Conservation (phyloP, 2,329 filamentous ascomycete species). For the Penicillium brevicompactum region DNA sequence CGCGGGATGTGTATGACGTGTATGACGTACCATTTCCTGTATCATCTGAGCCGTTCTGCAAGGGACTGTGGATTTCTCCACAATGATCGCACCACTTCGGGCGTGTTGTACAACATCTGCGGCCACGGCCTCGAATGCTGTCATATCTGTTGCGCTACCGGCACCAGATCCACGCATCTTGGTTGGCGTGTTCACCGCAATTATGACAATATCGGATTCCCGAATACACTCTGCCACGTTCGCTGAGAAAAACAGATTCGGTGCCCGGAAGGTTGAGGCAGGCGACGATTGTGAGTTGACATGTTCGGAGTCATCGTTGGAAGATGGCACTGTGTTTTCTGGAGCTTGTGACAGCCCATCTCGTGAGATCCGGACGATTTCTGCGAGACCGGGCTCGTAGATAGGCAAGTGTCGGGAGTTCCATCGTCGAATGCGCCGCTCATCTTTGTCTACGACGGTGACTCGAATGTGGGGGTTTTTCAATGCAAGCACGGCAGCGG, state of each 20-base stretch:
- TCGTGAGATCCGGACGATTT: conserved; percentile 16
- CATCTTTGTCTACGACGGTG: conserved; percentile 28
- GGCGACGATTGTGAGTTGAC: background rate
- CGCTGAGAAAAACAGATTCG: conserved; percentile 74
- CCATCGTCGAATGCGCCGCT: conserved; percentile 27
- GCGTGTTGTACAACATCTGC: conserved; percentile 68
- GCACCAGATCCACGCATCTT: conserved; percentile 70
- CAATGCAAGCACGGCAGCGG: conserved; percentile 27
- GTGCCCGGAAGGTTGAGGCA: conserved; percentile 18
- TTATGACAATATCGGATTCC: conserved; percentile 71
- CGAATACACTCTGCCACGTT: conserved; percentile 63
- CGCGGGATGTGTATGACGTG: conserved; percentile 20
- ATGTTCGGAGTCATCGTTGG: background rate
- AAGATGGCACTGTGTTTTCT: background rate
- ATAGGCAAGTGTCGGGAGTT: conserved; percentile 29
- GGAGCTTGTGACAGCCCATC: conserved; percentile 4
- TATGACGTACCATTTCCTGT: conserved; percentile 63
- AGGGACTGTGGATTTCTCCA: conserved; percentile 81
- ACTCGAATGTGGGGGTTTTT: conserved; percentile 31
- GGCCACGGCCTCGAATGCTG: conserved; percentile 69
- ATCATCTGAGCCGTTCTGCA: conserved; percentile 72
- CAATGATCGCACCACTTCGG: conserved; percentile 68
- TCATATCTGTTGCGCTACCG: conserved; percentile 71
- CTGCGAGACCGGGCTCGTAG: conserved; percentile 30
- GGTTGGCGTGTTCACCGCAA: conserved; percentile 78